Evolutionary conservation across 2,329 filamentous ascomycete genomes (phyloP).

Genomic region (Allantophomopsis lycopodina): DNA sequence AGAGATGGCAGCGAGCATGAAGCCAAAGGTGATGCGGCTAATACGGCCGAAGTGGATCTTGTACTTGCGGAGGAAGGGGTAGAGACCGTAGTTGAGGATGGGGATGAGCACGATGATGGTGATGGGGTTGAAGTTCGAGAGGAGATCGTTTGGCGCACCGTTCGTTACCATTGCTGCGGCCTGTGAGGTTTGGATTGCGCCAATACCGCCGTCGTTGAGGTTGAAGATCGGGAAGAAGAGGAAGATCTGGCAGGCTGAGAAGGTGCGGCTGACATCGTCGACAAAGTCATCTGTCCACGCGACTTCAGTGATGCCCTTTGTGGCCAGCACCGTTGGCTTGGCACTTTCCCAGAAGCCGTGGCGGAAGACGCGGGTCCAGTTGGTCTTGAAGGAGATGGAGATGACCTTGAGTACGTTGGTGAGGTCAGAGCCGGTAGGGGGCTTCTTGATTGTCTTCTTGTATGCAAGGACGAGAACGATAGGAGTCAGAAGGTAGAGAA

Average conservation of each 20-base stretch:
- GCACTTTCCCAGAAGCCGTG: slow-evolving; percentile 48
- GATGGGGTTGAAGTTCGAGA: slow-evolving; percentile 62
- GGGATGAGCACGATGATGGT: slow-evolving; percentile 62
- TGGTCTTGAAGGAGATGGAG: slow-evolving; percentile 43
- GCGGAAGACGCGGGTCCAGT: slow-evolving; percentile 40
- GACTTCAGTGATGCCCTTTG: slow-evolving; percentile 38
- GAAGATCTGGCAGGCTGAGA: slow-evolving; percentile 55
- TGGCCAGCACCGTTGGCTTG: slow-evolving; percentile 47
- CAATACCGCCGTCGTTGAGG: slow-evolving; percentile 24
- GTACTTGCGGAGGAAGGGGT: slow-evolving; percentile 48
- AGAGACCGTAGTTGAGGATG: slow-evolving; percentile 49
- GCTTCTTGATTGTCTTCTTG: slow-evolving; percentile 41
- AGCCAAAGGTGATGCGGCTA: slow-evolving; percentile 59
- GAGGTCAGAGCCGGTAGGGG: slow-evolving; percentile 57
- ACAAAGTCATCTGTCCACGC: slow-evolving; percentile 71
- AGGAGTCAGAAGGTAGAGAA: slow-evolving; percentile 49
- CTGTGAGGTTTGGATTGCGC: slow-evolving; percentile 30
- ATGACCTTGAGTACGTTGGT: slow-evolving; percentile 50
- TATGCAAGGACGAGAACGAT: slow-evolving; percentile 35
- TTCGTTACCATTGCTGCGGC: slow-evolving; percentile 39
- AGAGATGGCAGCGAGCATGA: slow-evolving; percentile 34
- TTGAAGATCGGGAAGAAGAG: slow-evolving; percentile 28
- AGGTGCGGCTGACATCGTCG: slow-evolving; percentile 57
- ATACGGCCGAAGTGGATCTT: slow-evolving; percentile 57
- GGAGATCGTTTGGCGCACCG: slow-evolving; percentile 62